Conservation (phyloP, 345 rosid species). For the Rhodamnia argentea region DNA sequence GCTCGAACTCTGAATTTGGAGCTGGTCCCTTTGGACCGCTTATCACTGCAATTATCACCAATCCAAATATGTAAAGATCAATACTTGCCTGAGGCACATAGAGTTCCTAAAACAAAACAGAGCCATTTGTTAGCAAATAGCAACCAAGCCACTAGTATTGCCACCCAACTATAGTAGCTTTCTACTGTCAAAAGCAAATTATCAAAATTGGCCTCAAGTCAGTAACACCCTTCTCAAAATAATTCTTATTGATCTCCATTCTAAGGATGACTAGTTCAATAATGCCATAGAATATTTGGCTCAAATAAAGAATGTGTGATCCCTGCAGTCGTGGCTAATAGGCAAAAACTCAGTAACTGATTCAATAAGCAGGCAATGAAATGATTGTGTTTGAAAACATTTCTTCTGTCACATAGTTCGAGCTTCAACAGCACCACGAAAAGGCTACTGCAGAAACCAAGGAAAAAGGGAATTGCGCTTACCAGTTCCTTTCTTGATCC, state of each 20-base stretch:
- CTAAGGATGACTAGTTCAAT: not conserved
- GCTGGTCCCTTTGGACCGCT: conserved; percentile 57
- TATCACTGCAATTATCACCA: conserved; percentile 36
- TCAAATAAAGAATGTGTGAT: not conserved
- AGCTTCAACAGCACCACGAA: not conserved
- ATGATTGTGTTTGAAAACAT: not conserved
- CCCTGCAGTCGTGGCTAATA: not conserved
- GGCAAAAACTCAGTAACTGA: not conserved
- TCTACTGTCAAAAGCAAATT: not conserved
- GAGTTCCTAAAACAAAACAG: not conserved
- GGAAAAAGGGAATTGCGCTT: conserved; percentile 1
- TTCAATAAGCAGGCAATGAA: not conserved
- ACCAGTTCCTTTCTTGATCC: conserved; percentile 97
- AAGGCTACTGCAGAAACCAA: not conserved
- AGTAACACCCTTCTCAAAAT: not conserved
- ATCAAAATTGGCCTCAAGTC: not conserved
- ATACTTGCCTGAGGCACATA: not conserved
- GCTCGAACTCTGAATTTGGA: conserved; percentile 52
- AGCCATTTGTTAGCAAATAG: not conserved
- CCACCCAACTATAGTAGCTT: not conserved
- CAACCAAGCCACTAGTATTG: not conserved
- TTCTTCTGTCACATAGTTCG: not conserved
- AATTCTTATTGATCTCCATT: not conserved
- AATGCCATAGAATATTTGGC: not conserved
- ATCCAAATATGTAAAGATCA: not conserved